Percentiles rank a stretch among this genome's conserved stretches.
Evolutionary conservation across 2,329 filamentous ascomycete genomes (phyloP).

Genomic region (Curvularia sp.): DNA sequence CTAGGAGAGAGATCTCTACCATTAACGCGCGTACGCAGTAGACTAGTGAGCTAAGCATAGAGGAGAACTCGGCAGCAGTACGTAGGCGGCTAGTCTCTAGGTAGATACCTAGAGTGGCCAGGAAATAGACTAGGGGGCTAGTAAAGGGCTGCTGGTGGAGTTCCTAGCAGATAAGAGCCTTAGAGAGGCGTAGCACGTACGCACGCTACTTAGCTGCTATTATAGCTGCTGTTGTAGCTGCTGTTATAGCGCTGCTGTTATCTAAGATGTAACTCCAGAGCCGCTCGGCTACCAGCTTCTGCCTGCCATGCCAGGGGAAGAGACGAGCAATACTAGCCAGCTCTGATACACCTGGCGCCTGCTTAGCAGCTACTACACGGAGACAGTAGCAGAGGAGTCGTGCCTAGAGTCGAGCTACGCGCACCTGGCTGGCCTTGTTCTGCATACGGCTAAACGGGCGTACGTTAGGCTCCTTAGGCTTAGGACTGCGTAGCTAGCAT

Average conservation of each 20-base stretch:
- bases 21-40: not conserved
- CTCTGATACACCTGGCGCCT: not conserved
- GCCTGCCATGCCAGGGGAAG: slow-evolving; percentile 1
- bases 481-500: not conserved
- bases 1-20: not conserved
- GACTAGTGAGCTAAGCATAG: not conserved
- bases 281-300: not conserved
- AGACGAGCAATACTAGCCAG: not conserved
- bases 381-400: slow-evolving; percentile 5
- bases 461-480: not conserved
- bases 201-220: not conserved
- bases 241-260: not conserved
- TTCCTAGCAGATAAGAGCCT: not conserved
- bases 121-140: not conserved
- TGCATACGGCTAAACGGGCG: not conserved
- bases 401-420: not conserved
- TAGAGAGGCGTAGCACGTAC: not conserved
- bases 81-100: not conserved
- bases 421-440: not conserved
- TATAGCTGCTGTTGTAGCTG: no score
- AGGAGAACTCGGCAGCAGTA: not conserved
- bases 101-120: not conserved
- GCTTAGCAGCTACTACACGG: slow-evolving; percentile 1
- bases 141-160: not conserved
- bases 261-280: not conserved